Percentiles rank a stretch among this genome's conserved stretches.
Evolutionary conservation across 352 stramenopile species (phyloP).

Genomic region (Globisporangium polare): DNA sequence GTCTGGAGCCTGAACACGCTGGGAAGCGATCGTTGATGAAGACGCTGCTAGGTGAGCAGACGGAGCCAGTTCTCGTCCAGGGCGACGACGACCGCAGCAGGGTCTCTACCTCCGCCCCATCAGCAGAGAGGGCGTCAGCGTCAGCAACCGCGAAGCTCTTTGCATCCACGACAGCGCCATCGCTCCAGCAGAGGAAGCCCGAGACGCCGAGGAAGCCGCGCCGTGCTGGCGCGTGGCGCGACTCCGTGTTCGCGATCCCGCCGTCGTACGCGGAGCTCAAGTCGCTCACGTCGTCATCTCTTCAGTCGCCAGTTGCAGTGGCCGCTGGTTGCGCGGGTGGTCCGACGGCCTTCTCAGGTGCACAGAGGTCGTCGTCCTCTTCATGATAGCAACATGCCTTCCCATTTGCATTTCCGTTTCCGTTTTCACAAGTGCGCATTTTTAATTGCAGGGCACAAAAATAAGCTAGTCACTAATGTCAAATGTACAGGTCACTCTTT

Average conservation of each 20-base stretch:
- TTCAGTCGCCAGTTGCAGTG: not conserved
- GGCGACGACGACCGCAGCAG: not conserved
- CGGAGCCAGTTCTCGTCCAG: not conserved
- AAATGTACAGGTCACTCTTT: not conserved
- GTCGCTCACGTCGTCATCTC: conserved; percentile 4
- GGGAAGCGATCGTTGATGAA: conserved; percentile 8
- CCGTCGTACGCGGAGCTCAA: conserved; percentile 12
- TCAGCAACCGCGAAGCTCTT: conserved; percentile 16
- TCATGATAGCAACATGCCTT: not conserved
- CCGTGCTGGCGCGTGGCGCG: conserved; percentile 7
- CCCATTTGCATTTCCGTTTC: not conserved
- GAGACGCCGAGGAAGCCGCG: conserved; percentile 8
- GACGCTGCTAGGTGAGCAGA: conserved; percentile 7
- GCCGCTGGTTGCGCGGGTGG: not conserved
- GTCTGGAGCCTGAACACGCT: not conserved
- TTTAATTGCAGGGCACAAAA: not conserved
- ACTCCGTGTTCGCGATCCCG: conserved; percentile 18
- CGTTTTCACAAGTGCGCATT: not conserved
- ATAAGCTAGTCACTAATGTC: not conserved
- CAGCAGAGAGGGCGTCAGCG: not conserved
- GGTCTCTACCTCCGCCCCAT: not conserved
- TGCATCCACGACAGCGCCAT: not conserved
- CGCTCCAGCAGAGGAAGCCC: not conserved
- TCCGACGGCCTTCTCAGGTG: not conserved
- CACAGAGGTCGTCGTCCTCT: not conserved